Conservation (phyloP, 1,284 basidiomycete species). For the Sporisorium sorghi region DNA sequence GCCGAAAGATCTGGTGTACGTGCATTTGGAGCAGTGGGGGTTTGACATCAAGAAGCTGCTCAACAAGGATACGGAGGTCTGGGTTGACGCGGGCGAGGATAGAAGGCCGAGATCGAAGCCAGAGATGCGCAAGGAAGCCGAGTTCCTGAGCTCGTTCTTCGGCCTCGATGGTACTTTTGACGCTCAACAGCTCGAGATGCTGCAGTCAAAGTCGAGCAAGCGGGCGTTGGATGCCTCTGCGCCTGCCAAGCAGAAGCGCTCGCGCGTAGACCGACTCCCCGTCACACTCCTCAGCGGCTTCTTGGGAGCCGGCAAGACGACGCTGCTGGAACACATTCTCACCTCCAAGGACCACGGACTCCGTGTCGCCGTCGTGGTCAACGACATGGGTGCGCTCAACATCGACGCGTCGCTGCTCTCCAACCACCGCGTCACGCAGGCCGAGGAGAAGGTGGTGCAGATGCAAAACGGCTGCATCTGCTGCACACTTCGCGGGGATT, state of each 20-base stretch:
- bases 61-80: constrained; percentile 15
- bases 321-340: constrained; percentile 71
- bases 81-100: constrained; percentile 55
- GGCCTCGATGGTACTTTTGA: constrained; percentile 29
- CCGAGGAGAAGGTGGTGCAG: constrained; percentile 71
- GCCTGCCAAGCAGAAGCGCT: constrained; percentile 18
- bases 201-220: constrained; percentile 14
- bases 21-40: constrained; percentile 53
- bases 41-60: constrained; percentile 47
- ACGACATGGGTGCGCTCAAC: constrained; percentile 71
- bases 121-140: constrained; percentile 60
- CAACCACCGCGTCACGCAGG: constrained; percentile 70
- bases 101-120: constrained; percentile 51
- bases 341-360: constrained; percentile 70
- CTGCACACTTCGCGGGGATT: constrained; percentile 72
- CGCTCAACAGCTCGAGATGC: constrained; percentile 6
- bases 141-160: constrained; percentile 46
- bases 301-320: constrained; percentile 72
- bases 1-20: constrained; percentile 63
- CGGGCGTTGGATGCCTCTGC: constrained; percentile 13
- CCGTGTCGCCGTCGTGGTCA: constrained; percentile 71
- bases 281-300: constrained; percentile 72
- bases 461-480: constrained; percentile 73
- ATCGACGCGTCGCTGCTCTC: constrained; percentile 71
- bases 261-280: constrained; percentile 64